Base-by-base conservation (phyloP, 169 alveolate species). In the Eimeria zaria region DNA sequence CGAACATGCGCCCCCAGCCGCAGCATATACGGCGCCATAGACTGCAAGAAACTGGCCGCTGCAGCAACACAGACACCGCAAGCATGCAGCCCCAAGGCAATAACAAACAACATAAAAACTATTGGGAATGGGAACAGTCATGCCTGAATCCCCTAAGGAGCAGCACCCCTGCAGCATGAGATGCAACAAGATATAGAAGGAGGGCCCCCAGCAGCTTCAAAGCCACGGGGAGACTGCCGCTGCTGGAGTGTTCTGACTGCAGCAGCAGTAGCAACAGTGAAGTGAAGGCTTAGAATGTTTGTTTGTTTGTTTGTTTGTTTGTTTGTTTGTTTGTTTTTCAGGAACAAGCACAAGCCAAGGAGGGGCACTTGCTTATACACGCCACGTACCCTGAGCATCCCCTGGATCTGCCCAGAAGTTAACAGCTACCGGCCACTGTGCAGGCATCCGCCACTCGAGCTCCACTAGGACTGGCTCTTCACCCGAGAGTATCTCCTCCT, bases 341-440 rank as follows among this genome's bases (percentile, higher is more conserved):
- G 41, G n/a, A 73, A 11, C 48, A 36, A 30, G 41, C 20, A 24
- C n/a, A n/a, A n/a, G n/a, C n/a, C n/a, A n/a, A n/a, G n/a, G n/a
- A n/a, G n/a, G n/a, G n/a, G n/a, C n/a, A 51, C 69, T 51, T 12
- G 30, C 18, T 36, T 5, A 51, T 20, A 46, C 27, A n/a, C 12
- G 9, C 51, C 55, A 83, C 87, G 41, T 48, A 90, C 96, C 90
- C 73, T 91, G 91, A 0, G 44, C 64, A 33, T 91, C 96, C 36
- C 96, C 96, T 0, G 96, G 96, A 41, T 91, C 96, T 14, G 80
- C 74, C 96, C 96, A 91, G 91, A 91, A 91, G 73, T 91, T 85
- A 27, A 91, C 91, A 30, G 74, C 80, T 58, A 91, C 96, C 1
- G 96, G 96, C 96, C 96, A 91, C 84, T 78, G 91, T 2, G 73